Conservation (phyloP, 441 rosid genomes). For the Brassica balearica region DNA sequence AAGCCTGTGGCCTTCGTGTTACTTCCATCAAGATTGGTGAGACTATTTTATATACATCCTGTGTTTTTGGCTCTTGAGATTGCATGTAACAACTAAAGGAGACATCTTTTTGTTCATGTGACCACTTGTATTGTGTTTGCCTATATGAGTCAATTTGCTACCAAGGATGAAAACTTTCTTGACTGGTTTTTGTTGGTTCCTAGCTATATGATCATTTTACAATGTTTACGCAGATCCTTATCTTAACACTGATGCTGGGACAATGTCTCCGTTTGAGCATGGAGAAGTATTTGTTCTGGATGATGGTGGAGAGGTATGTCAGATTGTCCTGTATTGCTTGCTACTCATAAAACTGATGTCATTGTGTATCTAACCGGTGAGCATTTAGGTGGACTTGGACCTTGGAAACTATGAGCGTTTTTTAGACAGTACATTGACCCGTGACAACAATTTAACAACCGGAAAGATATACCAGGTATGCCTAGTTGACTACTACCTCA, state of each 20-base stretch:
- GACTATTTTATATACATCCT: neutral
- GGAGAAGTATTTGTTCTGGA: constrained; percentile 86
- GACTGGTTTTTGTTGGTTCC: neutral
- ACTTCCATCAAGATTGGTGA: constrained; percentile 91
- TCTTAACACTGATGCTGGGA: constrained; percentile 86
- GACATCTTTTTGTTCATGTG: neutral
- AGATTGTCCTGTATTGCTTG: neutral
- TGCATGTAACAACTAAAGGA: constrained; percentile 17
- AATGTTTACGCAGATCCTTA: constrained; percentile 66
- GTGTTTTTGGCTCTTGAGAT: constrained; percentile 12
- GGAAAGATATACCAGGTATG: constrained; percentile 79
- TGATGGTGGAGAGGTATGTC: constrained; percentile 86
- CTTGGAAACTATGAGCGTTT: constrained; percentile 89
- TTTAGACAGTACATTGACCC: constrained; percentile 70
- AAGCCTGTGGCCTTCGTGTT: constrained; percentile 75
- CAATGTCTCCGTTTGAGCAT: constrained; percentile 92
- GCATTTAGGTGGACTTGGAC: constrained; percentile 78
- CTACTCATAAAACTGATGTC: neutral
- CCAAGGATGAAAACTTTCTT: neutral
- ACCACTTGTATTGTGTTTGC: too few species aligned
- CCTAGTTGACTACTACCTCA: constrained; percentile 1
- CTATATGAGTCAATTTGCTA: too few species aligned
- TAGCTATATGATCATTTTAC: constrained; percentile 6
- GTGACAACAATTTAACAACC: constrained; percentile 75
- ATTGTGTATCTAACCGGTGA: constrained; percentile 12